Conservation (phyloP, 2,329 filamentous ascomycete genomes). For the Curvularia lunata region DNA sequence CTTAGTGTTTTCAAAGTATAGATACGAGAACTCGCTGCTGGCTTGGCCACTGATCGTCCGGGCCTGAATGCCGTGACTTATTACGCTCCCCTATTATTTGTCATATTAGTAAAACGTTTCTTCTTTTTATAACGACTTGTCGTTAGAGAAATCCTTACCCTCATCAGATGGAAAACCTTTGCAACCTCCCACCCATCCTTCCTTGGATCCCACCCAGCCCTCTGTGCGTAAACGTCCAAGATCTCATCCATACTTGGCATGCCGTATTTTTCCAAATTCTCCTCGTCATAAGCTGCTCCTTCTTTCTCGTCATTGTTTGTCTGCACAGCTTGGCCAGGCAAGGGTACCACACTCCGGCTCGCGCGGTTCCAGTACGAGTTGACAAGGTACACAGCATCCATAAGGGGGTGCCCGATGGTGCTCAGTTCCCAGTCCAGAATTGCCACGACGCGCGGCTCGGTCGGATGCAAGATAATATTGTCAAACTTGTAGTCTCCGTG, state of each 20-base stretch:
- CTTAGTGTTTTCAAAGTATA: conserved; percentile 46
- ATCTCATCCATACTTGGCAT: conserved; percentile 66
- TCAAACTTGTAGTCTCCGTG: conserved; percentile 93
- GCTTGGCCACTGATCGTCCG: conserved; percentile 46
- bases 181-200: conserved; percentile 44
- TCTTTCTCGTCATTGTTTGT: conserved; percentile 47
- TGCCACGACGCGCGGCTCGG: conserved; percentile 84
- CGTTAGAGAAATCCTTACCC: conserved; percentile 26
- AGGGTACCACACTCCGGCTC: conserved; percentile 37
- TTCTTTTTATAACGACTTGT: neutral
- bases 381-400: conserved; percentile 84
- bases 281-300: conserved; percentile 39
- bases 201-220: conserved; percentile 73
- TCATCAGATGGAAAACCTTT: conserved; percentile 46
- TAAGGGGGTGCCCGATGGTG: conserved; percentile 90
- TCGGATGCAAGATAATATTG: conserved; percentile 74
- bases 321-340: conserved; percentile 42
- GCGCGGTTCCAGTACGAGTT: conserved; percentile 53
- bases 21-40: conserved; percentile 46
- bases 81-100: conserved; percentile 38
- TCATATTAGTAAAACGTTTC: neutral
- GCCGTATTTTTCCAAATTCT: conserved; percentile 61
- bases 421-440: conserved; percentile 98
- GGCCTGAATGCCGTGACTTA: conserved; percentile 46
- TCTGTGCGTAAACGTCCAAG: conserved; percentile 68